Base-by-base conservation (phyloP, 148 eudicot genomes). In the Tetragonia tetragonoides region DNA sequence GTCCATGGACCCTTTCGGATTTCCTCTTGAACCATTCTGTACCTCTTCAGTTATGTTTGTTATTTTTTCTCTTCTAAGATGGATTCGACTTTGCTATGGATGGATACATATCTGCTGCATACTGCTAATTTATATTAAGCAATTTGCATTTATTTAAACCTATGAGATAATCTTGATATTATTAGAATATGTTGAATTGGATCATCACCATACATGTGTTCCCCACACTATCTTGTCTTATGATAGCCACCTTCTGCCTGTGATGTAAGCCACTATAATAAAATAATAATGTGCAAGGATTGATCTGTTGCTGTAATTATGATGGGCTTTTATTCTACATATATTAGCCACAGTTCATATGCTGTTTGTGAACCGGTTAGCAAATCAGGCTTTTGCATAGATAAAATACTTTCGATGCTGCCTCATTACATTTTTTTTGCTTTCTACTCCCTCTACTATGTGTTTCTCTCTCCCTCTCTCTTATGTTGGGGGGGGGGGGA, bases 1-100 rank as follows among this genome's bases (percentile, higher is more conserved):
- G 94, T 92, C 99, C 98, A 95, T 70, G 97, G 98, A 69, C 98
- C 98, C 77, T 91, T 95, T 73, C 95, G 82, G 63, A 79, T 80
- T 49, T 91, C 90, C 76, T 92, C 87, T 20, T 80, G 83, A 76
- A 77, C 88, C 86, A 87, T 89, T 78, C 61, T 83, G 39, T 5
- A 63, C 41, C 34, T 75, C 73, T 57, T 66, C 34, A 20, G 37
- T 74, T 69, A 10, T 47, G 47, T 60, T 60, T 42, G n/a, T 47
- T 78, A 65, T 73, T 79, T 68, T 6, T 39, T 67, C 60, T 77
- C 72, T 80, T 68, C 46, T 74, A 59, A 40, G 75, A 24, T 63
- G 40, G 57, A 61, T 61, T 72, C 64, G 66, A 66, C n/a, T 54
- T 78, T 51, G 71, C 61, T 68, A 40, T 78, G 74, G 77, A 40